Base-by-base conservation (phyloP, 257 asterid genomes). In the Fraxinus cuspidata region DNA sequence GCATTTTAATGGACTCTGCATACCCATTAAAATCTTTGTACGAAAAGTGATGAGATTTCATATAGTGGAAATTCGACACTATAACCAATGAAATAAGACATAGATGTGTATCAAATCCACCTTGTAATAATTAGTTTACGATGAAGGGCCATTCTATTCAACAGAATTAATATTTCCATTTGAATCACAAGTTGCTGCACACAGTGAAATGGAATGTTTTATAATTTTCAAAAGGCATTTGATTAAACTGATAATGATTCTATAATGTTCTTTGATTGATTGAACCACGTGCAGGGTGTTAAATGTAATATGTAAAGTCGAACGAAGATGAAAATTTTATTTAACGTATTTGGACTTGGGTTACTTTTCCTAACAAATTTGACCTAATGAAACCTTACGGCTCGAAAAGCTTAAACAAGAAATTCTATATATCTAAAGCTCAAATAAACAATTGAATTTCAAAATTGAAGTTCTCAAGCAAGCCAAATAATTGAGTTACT, bases 181-280 rank as follows among this genome's bases (percentile, higher is more conserved):
- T 18, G 15, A 51, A 19, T 49, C 58, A 49, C 6, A 60, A 34
- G 60, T 37, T 71, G 56, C 60, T n/a, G 7, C 34, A n/a, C 15
- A 37, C 31, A 60, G 38, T 58, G 29, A 73, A 69, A 25, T 40
- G 73, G 21, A 18, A 78, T 53, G 56, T 32, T 29, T 29, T 34
- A 53, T 2, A 38, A 72, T 51, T 35, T 77, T 81, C 77, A 77
- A 71, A 63, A 8, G 1, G 28, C 27, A 5, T 11, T 58, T 70
- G 40, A 77, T 72, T 42, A 69, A 32, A 44, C 5, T 9, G 12
- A 60, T 4, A 27, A 77, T 60, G 47, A 51, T 77, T 77, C 19
- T 37, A 68, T 11, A 13, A 37, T 49, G 35, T 58, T 34, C 15
- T 25, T 60, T 60, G 18, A 60, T 11, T 60, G 32, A 60, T 25